phyloP scores from a whole-genome alignment of 805 yeast genomes.

The Suhomyces prunicola region DNA sequence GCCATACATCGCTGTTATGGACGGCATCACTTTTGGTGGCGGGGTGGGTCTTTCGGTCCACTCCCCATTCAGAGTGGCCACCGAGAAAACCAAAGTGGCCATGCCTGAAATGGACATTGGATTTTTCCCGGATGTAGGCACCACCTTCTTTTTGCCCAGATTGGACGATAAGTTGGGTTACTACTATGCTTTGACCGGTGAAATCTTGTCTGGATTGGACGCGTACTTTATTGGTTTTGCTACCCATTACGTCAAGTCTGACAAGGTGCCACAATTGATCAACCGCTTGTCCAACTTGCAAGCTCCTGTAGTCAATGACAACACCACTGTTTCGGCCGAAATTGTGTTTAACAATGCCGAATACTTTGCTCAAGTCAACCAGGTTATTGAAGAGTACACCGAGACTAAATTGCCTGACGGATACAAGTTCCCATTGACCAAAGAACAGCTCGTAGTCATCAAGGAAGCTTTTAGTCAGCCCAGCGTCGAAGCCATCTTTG shows the following conservation, averaged over 20 bases:
- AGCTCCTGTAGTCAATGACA: slow-evolving; percentile 34
- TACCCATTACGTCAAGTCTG: slow-evolving; percentile 80
- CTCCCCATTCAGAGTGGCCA: slow-evolving; percentile 89
- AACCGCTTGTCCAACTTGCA: slow-evolving; percentile 64
- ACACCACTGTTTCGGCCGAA: slow-evolving; percentile 22
- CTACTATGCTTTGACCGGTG: slow-evolving; percentile 85
- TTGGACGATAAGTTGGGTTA: slow-evolving; percentile 80
- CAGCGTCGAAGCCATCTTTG: slow-evolving; percentile 54
- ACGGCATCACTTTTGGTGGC: slow-evolving; percentile 97
- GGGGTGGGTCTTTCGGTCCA: slow-evolving; percentile 93
- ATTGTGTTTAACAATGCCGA: slow-evolving; percentile 28
- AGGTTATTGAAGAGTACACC: slow-evolving; percentile 74
- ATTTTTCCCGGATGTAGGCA: slow-evolving; percentile 93
- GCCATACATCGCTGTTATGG: slow-evolving; percentile 81
- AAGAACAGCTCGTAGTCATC: slow-evolving; percentile 58
- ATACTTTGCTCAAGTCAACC: slow-evolving; percentile 58
- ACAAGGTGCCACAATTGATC: slow-evolving; percentile 58
- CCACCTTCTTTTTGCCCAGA: slow-evolving; percentile 82
- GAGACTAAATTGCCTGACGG: slow-evolving; percentile 58
- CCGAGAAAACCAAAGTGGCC: slow-evolving; percentile 86
- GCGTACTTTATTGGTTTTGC: slow-evolving; percentile 83
- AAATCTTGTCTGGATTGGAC: slow-evolving; percentile 71
- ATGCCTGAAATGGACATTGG: slow-evolving; percentile 99
- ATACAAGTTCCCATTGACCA: slow-evolving; percentile 56
- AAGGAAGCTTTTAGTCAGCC: slow-evolving; percentile 62